A percentile compares a stretch with the other conserved stretches of the same genome.
Evolutionary conservation across 352 stramenopile genomes (phyloP).

Genomic region (Globisporangium canariense): DNA sequence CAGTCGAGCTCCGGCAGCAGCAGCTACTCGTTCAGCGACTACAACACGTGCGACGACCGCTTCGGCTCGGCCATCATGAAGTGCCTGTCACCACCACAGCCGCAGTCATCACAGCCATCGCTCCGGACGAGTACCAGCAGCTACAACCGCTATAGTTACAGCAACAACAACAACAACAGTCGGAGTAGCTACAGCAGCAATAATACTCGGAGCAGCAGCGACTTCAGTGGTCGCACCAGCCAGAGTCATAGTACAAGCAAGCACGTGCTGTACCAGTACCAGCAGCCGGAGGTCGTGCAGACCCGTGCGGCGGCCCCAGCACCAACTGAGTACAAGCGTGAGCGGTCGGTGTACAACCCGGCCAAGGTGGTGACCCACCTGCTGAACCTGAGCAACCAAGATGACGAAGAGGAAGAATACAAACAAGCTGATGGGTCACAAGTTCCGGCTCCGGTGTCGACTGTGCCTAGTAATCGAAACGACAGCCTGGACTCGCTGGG

Average conservation of each 20-base stretch:
- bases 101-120: not conserved
- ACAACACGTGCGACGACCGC: slow-evolving; percentile 52
- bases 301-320: not conserved
- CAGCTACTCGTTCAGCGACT: slow-evolving; percentile 55
- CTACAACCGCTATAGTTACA: not conserved
- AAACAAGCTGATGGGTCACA: not conserved
- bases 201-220: not conserved
- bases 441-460: not conserved
- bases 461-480: not conserved
- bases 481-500: slow-evolving; percentile 22
- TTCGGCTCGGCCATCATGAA: slow-evolving; percentile 25
- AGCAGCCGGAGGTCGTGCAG: not conserved
- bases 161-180: not conserved
- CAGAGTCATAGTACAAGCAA: slow-evolving; percentile 4
- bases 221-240: not conserved
- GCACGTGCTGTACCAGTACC: slow-evolving; percentile 1
- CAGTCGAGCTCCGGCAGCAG: slow-evolving; percentile 47
- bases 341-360: slow-evolving; percentile 11
- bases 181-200: not conserved
- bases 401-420: slow-evolving; percentile 2
- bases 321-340: not conserved
- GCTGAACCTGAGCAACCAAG: slow-evolving; percentile 5
- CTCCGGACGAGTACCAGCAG: not conserved
- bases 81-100: slow-evolving; percentile 5
- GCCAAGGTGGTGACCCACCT: slow-evolving; percentile 17